A percentile compares a stretch with the other conserved stretches of the same genome.
Conservation (phyloP, 805 yeast genomes). For the Ogataea angusta region DNA sequence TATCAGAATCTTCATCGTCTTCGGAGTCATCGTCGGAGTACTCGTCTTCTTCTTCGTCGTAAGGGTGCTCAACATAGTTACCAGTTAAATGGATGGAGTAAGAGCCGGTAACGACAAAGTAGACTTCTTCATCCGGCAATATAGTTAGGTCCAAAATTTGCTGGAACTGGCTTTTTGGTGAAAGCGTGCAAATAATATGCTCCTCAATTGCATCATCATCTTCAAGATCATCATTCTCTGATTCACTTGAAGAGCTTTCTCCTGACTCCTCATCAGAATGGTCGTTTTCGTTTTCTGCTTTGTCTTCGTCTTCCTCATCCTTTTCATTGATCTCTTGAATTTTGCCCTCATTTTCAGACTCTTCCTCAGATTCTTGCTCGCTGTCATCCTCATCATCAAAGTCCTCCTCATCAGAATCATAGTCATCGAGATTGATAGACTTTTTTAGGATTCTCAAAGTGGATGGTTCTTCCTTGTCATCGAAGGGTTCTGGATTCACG, state of each 20-base stretch:
- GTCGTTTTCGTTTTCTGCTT: slow-evolving; percentile 28
- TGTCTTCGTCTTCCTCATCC: slow-evolving; percentile 25
- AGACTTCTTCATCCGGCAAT: slow-evolving; percentile 89
- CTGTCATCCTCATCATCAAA: slow-evolving; percentile 27
- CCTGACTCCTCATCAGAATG: slow-evolving; percentile 25
- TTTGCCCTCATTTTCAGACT: slow-evolving; percentile 21
- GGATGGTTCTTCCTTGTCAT: slow-evolving; percentile 77
- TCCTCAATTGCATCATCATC: slow-evolving; percentile 79
- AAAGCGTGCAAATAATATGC: slow-evolving; percentile 81
- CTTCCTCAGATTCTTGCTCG: slow-evolving; percentile 39
- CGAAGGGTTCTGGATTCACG: slow-evolving; percentile 84
- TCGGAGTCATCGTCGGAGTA: slow-evolving; percentile 46
- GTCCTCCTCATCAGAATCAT: slow-evolving; percentile 42
- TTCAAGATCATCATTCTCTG: slow-evolving; percentile 52
- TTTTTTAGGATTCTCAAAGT: slow-evolving; percentile 87
- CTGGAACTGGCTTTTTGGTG: slow-evolving; percentile 82
- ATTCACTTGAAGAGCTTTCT: slow-evolving; percentile 22
- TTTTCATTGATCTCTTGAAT: not conserved
- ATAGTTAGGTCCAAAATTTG: slow-evolving; percentile 89
- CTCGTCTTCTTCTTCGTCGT: slow-evolving; percentile 61
- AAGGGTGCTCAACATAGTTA: slow-evolving; percentile 95
- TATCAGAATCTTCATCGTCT: slow-evolving; percentile 41
- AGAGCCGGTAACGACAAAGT: slow-evolving; percentile 93
- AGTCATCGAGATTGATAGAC: slow-evolving; percentile 40
- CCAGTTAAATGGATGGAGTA: slow-evolving; percentile 91